Conservation (phyloP, 2,329 filamentous ascomycete species). For the Didymella exigua region DNA sequence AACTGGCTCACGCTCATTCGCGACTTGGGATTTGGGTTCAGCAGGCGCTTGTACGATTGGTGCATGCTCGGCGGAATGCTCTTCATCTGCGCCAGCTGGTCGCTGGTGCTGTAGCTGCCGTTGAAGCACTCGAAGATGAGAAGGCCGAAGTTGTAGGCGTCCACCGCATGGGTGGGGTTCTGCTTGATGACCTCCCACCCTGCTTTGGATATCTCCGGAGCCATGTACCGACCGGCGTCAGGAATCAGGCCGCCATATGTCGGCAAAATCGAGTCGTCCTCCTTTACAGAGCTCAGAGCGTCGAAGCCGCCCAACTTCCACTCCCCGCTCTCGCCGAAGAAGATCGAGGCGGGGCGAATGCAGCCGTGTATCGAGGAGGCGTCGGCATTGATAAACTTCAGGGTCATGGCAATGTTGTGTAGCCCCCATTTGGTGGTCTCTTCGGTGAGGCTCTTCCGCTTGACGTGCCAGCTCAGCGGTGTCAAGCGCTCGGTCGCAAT, state of each 20-base stretch:
- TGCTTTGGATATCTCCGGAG: constrained; percentile 81
- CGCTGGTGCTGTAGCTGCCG: constrained; percentile 74
- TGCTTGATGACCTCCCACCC: constrained; percentile 94
- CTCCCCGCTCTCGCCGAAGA: constrained; percentile 93
- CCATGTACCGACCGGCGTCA: constrained; percentile 80
- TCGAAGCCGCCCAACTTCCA: constrained; percentile 98
- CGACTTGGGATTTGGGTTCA: constrained; percentile 87
- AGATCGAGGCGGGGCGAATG: constrained; percentile 83
- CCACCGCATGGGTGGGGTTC: constrained; percentile 78
- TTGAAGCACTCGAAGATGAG: constrained; percentile 93
- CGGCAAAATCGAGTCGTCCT: constrained; percentile 92
- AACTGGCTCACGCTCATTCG: constrained; percentile 84
- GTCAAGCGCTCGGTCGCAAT: constrained; percentile 91
- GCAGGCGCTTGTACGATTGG: constrained; percentile 84
- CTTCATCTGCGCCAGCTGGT: constrained; percentile 85
- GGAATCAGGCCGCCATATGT: constrained; percentile 87
- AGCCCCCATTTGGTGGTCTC: constrained; percentile 98
- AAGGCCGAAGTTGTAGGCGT: constrained; percentile 85
- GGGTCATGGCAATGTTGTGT: constrained; percentile 84
- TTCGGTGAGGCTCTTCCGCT: constrained; percentile 81
- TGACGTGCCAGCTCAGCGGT: constrained; percentile 88
- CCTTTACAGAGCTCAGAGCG: constrained; percentile 90
- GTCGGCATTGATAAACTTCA: constrained; percentile 96
- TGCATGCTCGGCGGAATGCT: constrained; percentile 88
- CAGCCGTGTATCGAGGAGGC: constrained; percentile 89